Conservation (phyloP, 2,329 filamentous ascomycete species). For the Intubia oerlemansii region DNA sequence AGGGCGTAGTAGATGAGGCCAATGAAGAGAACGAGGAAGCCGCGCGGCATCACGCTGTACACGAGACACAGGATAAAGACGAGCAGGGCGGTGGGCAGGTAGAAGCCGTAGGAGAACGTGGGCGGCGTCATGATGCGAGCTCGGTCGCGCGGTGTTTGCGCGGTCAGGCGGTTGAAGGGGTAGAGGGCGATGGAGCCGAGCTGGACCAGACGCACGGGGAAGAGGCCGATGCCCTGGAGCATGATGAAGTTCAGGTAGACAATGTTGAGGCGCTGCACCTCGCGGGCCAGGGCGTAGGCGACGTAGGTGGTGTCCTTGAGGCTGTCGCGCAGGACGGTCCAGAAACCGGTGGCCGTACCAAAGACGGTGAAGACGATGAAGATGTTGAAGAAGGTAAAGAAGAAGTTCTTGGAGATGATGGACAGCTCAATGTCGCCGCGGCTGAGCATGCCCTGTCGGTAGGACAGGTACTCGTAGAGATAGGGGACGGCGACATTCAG, state of each 20-base stretch:
- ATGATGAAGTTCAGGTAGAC: conserved; percentile 94
- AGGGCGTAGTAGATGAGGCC: conserved; percentile 68
- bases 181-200: conserved; percentile 72
- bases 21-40: conserved; percentile 62
- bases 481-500: conserved; percentile 83
- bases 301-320: conserved; percentile 63
- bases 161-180: conserved; percentile 54
- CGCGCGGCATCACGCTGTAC: conserved; percentile 68
- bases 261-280: conserved; percentile 50
- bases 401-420: conserved; percentile 94
- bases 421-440: conserved; percentile 88
- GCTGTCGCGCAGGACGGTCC: conserved; percentile 44
- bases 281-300: conserved; percentile 51
- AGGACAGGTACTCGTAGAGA: conserved; percentile 81
- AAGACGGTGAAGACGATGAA: conserved; percentile 88
- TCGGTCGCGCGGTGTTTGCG: conserved; percentile 78
- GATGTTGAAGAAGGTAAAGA: conserved; percentile 98
- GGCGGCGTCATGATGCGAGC: conserved; percentile 65
- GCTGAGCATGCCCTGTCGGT: conserved; percentile 84
- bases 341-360: conserved; percentile 60
- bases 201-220: conserved; percentile 79
- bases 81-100: conserved; percentile 75
- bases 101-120: conserved; percentile 89
- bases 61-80: conserved; percentile 91
- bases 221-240: conserved; percentile 79